A percentile compares a stretch with the other conserved stretches of the same genome.
These are phyloP conservation scores for Paramyrothecium roridum DNA, from an alignment of 2,329 filamentous ascomycete species.

Conservation along the genomic window DNA sequence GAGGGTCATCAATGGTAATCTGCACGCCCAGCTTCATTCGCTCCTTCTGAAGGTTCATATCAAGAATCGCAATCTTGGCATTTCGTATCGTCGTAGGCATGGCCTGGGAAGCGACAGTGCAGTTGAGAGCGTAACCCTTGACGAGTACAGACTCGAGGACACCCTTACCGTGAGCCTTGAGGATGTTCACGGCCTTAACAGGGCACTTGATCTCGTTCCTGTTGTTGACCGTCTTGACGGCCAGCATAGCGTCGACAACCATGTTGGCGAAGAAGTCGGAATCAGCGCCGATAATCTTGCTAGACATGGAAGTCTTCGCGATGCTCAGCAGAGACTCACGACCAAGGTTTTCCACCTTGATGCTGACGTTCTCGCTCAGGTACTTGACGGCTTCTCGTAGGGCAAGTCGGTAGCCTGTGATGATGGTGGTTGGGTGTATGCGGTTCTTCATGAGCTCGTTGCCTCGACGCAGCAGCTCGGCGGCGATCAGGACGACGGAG, in stretches of 20 bases:
- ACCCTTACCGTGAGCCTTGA: conserved; percentile 97
- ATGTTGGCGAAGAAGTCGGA: conserved; percentile 97
- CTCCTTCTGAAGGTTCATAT: conserved; percentile 99
- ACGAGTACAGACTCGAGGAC: conserved; percentile 83
- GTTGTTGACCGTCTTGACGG: conserved; percentile 91
- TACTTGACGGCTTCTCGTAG: conserved; percentile 96
- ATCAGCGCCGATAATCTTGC: conserved; percentile 96
- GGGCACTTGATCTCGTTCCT: conserved; percentile 92
- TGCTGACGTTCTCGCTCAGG: conserved; percentile 97
- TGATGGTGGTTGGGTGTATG: conserved; percentile 99
- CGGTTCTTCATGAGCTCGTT: conserved; percentile 99
- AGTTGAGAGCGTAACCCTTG: conserved; percentile 97
- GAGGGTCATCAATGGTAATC: conserved; percentile 95
- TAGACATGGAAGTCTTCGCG: conserved; percentile 98
- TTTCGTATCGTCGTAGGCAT: conserved; percentile 92
- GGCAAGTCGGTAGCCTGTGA: conserved; percentile 94
- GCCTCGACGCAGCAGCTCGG: conserved; percentile 86
- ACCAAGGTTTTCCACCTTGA: conserved; percentile 88
- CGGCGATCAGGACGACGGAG: conserved; percentile 94
- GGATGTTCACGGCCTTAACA: conserved; percentile 97
- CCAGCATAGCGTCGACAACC: conserved; percentile 91
- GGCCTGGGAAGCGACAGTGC: conserved; percentile 95
- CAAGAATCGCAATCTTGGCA: conserved; percentile 93
- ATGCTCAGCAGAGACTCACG: conserved; percentile 90
- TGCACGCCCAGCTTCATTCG: conserved; percentile 99